Evolutionary conservation across 352 stramenopile genomes (phyloP), one percentile per base, ranked within the genome.

Genomic region (Aphanomyces cochlioides): DNA sequence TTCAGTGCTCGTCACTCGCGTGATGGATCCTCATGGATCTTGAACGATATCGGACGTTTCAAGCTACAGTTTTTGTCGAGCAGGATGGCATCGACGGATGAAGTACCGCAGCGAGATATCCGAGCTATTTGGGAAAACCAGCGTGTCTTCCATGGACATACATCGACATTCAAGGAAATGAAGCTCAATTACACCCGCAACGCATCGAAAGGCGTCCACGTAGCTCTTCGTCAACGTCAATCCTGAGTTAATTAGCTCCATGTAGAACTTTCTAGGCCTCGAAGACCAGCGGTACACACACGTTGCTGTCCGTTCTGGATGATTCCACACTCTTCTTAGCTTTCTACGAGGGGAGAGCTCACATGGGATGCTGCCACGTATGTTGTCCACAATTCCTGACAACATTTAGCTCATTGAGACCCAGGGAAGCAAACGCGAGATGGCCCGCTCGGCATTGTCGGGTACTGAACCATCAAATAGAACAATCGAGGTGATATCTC

Each of bases 261-360:
- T 59, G 39, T 69, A 70, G 64, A 61, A 56, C 34, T 70, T 70
- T 70, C 64, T 70, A 19, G 64, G 64, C 64, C 37, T 47, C 3
- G 64, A 70, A 47, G 64, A 70, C 64, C 64, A 47, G 13, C 64
- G 64, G 60, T 67, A 37, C 5, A 41, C 7, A 3, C 41, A 15
- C 60, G 3, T n/a, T 41, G 4, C 56, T 57, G 4, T 28, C 28
- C 60, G 47, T 57, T n/a, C 7, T 37, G 6, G 28, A 34, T 19
- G 17, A 34, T 59, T 36, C 19, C 37, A 8, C 38, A n/a, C 43
- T 0, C 43, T 34, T 39, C 5, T 8, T 67, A 67, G 60, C 4
- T 70, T 70, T 58, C 47, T 70, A 10, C 64, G 48, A 21, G 64
- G n/a, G 13, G n/a, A 63, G 5, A 15, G 8, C 1, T 39, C 36